These are phyloP conservation scores for Chenopodium quinoa DNA, from an alignment of 148 eudicot genomes.

Conservation along the genomic window DNA sequence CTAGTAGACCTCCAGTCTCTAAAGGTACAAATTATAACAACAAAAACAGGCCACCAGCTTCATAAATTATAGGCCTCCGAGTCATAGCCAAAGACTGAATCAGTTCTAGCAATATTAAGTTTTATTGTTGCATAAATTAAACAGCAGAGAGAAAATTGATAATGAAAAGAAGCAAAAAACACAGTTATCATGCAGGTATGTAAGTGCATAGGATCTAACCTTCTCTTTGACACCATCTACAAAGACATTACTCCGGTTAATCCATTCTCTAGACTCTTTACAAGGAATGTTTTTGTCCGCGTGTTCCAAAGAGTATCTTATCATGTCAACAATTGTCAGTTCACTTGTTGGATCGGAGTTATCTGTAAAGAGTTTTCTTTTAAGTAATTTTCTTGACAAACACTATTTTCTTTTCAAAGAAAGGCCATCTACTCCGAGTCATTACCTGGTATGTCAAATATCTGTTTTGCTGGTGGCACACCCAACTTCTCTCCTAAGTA, in stretches of 20 bases:
- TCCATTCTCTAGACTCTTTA: conserved; percentile 38
- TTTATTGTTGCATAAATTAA: background rate
- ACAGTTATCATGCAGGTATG: background rate
- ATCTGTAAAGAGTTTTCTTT: conserved; percentile 40
- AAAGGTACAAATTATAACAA: background rate
- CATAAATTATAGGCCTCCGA: background rate
- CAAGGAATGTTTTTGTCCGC: conserved; percentile 72
- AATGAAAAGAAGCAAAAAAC: background rate
- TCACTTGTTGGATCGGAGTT: conserved; percentile 48
- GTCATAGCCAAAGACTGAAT: background rate
- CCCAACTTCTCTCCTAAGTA: conserved; percentile 75
- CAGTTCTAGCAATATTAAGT: too few relatives aligned
- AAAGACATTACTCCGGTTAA: conserved; percentile 17
- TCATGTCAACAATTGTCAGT: conserved; percentile 54
- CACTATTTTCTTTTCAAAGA: conserved; percentile 7
- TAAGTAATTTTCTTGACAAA: background rate
- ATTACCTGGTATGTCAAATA: conserved; percentile 85
- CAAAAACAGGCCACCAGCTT: background rate
- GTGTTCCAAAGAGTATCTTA: conserved; percentile 62
- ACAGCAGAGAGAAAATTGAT: background rate
- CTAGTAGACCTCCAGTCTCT: background rate
- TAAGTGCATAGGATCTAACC: conserved; percentile 32
- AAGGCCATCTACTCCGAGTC: background rate
- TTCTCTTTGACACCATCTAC: conserved; percentile 24
- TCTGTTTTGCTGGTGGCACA: conserved; percentile 63